Percentiles rank a stretch among this genome's conserved stretches.
phyloP scores from a whole-genome alignment of 805 yeast genomes.

The Middelhovenomyces tepae region DNA sequence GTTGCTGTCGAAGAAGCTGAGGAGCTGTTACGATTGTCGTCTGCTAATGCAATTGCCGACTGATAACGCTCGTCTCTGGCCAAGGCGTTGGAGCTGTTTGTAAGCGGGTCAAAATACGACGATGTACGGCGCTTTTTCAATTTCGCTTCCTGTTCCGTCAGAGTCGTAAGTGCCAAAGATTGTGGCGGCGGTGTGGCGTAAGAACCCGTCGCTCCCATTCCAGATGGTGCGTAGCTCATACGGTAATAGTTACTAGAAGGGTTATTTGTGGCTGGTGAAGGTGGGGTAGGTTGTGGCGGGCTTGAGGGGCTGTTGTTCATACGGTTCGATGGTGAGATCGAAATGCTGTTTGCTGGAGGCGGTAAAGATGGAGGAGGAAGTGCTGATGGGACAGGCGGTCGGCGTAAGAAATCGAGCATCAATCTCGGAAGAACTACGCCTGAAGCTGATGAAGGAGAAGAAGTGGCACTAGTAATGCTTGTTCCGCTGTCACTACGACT shows the following conservation, averaged over 20 bases:
- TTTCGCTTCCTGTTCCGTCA: slow-evolving; percentile 7
- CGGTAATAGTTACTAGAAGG: too few relatives aligned
- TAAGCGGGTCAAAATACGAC: slow-evolving; percentile 18
- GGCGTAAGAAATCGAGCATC: too few relatives aligned
- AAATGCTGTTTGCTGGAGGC: too few relatives aligned
- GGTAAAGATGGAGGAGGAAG: too few relatives aligned
- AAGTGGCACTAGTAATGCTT: too few relatives aligned
- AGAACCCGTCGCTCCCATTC: too few relatives aligned
- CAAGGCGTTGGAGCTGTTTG: slow-evolving; percentile 1
- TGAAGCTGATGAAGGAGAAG: too few relatives aligned
- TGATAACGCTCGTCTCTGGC: slow-evolving; percentile 15
- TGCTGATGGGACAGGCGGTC: too few relatives aligned
- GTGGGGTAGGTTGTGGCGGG: slow-evolving; percentile 1
- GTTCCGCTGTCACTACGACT: too few relatives aligned
- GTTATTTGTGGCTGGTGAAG: background rate
- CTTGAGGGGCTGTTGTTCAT: slow-evolving; percentile 5
- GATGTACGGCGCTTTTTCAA: slow-evolving; percentile 17
- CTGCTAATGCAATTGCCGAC: slow-evolving; percentile 14
- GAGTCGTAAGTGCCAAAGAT: background rate
- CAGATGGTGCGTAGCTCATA: too few relatives aligned
- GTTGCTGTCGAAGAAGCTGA: slow-evolving; percentile 4
- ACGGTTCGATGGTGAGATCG: background rate
- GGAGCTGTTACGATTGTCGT: slow-evolving; percentile 4
- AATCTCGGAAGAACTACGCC: too few relatives aligned
- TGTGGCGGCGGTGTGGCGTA: background rate